Base-by-base conservation (phyloP, 768 basidiomycete genomes). In the Trametes cubensis region DNA sequence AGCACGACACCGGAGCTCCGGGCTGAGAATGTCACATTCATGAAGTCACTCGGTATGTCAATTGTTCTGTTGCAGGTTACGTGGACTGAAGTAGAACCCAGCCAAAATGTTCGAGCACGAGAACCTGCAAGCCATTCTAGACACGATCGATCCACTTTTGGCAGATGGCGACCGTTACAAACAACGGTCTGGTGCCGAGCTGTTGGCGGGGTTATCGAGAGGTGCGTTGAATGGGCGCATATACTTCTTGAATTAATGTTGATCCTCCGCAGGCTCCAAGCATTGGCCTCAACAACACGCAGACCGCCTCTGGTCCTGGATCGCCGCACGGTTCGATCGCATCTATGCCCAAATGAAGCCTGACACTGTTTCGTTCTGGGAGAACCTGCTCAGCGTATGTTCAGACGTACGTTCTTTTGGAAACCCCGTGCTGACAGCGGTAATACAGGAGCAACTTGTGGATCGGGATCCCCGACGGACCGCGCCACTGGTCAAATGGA, bases 401-500 rank as follows among this genome's bases (percentile, higher is more conserved):
- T 6, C 15, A 69, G 65, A 8, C 25, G 44, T 25, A 41, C 21
- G 30, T 25, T 44, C 58, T 56, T 46, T 34, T 6, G 46, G 15
- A 26, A 50, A 23, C 44, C 23, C 60, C 34, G 17, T 25, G 4
- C 58, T 48, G 17, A 34, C 26, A 56, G 44, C 34, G 7, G 13
- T 14, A 4, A 15, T 6, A 11, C 13, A 70, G 75, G 68, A 71
- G 49, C 72, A 78, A 65, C 72, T 95, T 26, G 78, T 79, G 60
- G 83, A 87, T 58, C 83, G 89, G 25, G 94, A 97, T 76, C 92
- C 92, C 42, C 87, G 94, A 23, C 83, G 94, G 21, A 86, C 84
- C 65, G 76, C 85, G 61, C 82, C 84, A 13, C 70, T 97, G 41
- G 79, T 94, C 20, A 82, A 90, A 63, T 95, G 91, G 85, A 85